Evolutionary conservation across 352 stramenopile species (phyloP), one percentile per base, ranked within the genome.

Genomic region (Globisporangium echinulatum): DNA sequence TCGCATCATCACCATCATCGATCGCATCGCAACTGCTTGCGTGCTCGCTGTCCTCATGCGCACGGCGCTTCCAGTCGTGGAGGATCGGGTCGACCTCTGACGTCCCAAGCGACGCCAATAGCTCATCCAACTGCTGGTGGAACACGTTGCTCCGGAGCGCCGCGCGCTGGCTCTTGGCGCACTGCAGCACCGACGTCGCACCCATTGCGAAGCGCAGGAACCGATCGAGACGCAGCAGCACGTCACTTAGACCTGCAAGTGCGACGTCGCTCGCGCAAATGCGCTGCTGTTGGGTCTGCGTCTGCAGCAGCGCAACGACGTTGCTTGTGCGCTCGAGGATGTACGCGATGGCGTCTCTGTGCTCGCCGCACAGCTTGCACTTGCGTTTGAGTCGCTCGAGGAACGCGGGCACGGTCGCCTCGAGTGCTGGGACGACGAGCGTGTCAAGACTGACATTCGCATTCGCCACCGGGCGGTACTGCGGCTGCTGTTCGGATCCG

Each of bases 61-160:
- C 39, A 10, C 39, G 39, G 7, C 56, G 55, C 17, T 61, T 67
- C 64, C 64, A 71, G 10, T 46, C 19, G 47, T 51, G 19, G 19
- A 25, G 49, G 19, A 53, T 40, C 49, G 19, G 49, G 25, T 53
- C 49, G 19, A 53, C 15, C 8, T 3, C 39, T 1, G 2, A 11
- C 15, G 25, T n/a, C 25, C 17, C 49, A 11, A 53, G 7, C 0
- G 17, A 19, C 49, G 38, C 49, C 9, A 53, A 5, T 7, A 53
- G n/a, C 49, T 38, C 25, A 19, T 53, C 49, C 9, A 53, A 17
- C 36, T 40, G 49, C 11, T 8, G n/a, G 49, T 53, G 49, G 19
- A 53, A 53, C 17, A 53, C 49, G 49, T 53, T 53, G 49, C 19
- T 39, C 7, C 25, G 17, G 10, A 53, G 19, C 9, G 49, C 49